Percentiles rank a stretch among this genome's conserved stretches.
Evolutionary conservation across 1,284 basidiomycete species (phyloP).

Genomic region (Irpex sp.): DNA sequence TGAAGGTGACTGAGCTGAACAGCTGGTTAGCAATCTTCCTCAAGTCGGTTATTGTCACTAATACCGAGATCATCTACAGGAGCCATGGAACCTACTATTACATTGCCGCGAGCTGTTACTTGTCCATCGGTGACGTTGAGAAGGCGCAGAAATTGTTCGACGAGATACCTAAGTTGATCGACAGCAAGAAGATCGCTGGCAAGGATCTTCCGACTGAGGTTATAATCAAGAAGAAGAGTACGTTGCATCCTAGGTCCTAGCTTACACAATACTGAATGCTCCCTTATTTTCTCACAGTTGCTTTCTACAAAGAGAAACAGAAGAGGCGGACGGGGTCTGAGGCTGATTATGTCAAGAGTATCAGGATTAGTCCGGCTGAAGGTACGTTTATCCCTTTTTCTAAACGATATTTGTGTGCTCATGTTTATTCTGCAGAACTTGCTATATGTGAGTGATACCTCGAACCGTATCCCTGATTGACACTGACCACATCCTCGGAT

Average conservation of each 20-base stretch:
- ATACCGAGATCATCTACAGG: slow-evolving; percentile 30
- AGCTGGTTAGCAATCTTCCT: slow-evolving; percentile 43
- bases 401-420: not conserved
- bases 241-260: slow-evolving; percentile 8
- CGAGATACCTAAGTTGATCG: slow-evolving; percentile 51
- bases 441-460: slow-evolving; percentile 46
- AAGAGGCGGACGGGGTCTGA: slow-evolving; percentile 45
- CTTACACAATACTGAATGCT: not conserved
- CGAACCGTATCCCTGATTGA: not conserved
- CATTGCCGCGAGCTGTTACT: slow-evolving; percentile 63
- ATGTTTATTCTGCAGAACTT: slow-evolving; percentile 35
- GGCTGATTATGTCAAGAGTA: slow-evolving; percentile 42
- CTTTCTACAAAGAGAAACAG: slow-evolving; percentile 69
- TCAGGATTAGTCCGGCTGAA: slow-evolving; percentile 64
- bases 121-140: slow-evolving; percentile 44
- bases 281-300: slow-evolving; percentile 37
- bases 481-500: not conserved
- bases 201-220: slow-evolving; percentile 70
- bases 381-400: slow-evolving; percentile 32
- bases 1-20: slow-evolving; percentile 60
- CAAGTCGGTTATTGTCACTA: not conserved
- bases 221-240: slow-evolving; percentile 68
- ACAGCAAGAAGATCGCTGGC: slow-evolving; percentile 57
- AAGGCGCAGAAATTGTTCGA: slow-evolving; percentile 60
- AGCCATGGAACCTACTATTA: slow-evolving; percentile 74